These are phyloP conservation scores for Paralagenidium karlingii DNA, from an alignment of 352 stramenopile genomes.

Conservation along the genomic window DNA sequence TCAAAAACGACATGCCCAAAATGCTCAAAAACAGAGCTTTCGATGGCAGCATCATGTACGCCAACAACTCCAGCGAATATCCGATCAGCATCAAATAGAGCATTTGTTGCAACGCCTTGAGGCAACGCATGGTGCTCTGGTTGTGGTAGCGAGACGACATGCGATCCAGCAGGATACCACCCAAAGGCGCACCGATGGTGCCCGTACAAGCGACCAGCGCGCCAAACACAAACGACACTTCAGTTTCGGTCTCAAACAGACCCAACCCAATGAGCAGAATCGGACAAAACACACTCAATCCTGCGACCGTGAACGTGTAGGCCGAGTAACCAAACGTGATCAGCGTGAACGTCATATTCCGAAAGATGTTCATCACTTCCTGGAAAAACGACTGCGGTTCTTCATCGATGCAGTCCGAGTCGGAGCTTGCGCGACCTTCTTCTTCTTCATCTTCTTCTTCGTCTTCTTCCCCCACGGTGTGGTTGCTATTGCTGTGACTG, in stretches of 20 bases:
- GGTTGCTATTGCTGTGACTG: not conserved
- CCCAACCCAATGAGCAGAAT: constrained; percentile 84
- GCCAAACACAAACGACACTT: constrained; percentile 81
- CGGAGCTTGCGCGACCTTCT: not conserved
- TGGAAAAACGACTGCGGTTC: constrained; percentile 22
- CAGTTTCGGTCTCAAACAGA: constrained; percentile 75
- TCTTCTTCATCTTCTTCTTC: not conserved
- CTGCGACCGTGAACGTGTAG: constrained; percentile 81
- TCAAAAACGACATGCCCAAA: constrained; percentile 55
- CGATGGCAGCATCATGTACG: constrained; percentile 46
- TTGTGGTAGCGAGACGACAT: constrained; percentile 19
- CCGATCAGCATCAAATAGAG: constrained; percentile 40
- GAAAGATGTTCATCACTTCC: constrained; percentile 39
- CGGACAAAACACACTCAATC: constrained; percentile 78
- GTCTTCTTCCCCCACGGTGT: not conserved
- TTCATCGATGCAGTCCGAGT: not conserved
- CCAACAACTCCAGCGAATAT: constrained; percentile 25
- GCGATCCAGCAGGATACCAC: constrained; percentile 63
- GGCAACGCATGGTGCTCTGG: constrained; percentile 22
- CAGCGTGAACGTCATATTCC: constrained; percentile 58
- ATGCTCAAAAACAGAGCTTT: constrained; percentile 51
- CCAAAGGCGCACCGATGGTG: constrained; percentile 80
- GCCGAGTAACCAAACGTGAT: constrained; percentile 72
- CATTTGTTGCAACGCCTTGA: constrained; percentile 46
- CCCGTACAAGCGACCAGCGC: constrained; percentile 67